Evolutionary conservation across 2,329 filamentous ascomycete species (phyloP).

Genomic region (Pleochaeta shiraiana): DNA sequence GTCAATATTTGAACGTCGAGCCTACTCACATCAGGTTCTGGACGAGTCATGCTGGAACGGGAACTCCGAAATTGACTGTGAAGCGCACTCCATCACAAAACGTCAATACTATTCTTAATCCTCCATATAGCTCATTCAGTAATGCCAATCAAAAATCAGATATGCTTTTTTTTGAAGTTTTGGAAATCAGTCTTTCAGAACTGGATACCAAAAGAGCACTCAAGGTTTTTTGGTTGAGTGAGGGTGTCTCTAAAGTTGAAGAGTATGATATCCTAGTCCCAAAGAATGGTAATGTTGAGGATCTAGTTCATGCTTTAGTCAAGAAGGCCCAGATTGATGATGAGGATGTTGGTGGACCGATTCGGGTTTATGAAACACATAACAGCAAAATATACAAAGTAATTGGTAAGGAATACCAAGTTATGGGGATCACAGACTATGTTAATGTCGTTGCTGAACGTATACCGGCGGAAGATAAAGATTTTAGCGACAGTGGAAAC

Average conservation of each 20-base stretch:
- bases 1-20: conserved; percentile 51
- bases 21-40: conserved; percentile 82
- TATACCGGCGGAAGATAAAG: conserved; percentile 40
- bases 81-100: conserved; percentile 46
- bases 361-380: conserved; percentile 68
- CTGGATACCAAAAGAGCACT: conserved; percentile 80
- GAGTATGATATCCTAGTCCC: conserved; percentile 63
- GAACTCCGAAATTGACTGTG: conserved; percentile 56
- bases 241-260: conserved; percentile 82
- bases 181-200: conserved; percentile 87
- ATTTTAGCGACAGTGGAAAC: conserved; percentile 25
- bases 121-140: conserved; percentile 48
- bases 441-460: conserved; percentile 61
- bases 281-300: conserved; percentile 61
- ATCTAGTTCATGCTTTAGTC: conserved; percentile 53
- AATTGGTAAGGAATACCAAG: conserved; percentile 43
- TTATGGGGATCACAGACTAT: conserved; percentile 75
- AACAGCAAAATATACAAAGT: conserved; percentile 69
- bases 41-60: conserved; percentile 55
- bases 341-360: conserved; percentile 43
- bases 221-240: conserved; percentile 65
- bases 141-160: conserved; percentile 52
- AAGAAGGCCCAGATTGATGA: conserved; percentile 64
- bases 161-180: conserved; percentile 71
- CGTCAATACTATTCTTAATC: conserved; percentile 58